A percentile compares a stretch with the other conserved stretches of the same genome.
phyloP scores from a whole-genome alignment of 805 yeast species.

The Brettanomyces nanus region DNA sequence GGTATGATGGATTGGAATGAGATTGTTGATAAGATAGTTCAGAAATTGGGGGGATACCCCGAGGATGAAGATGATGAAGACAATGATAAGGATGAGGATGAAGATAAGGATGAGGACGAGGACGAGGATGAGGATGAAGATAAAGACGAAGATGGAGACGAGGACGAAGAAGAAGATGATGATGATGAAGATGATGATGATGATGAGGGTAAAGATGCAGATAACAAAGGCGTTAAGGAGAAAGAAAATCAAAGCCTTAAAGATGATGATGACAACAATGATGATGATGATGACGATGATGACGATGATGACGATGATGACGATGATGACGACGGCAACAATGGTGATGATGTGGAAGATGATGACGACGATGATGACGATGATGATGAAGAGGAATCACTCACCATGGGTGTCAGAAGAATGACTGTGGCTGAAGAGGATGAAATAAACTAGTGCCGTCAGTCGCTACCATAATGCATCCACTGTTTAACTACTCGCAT shows the following conservation, averaged over 20 bases:
- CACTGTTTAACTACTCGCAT: background rate
- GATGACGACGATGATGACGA: conserved; percentile 7
- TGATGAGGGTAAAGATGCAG: conserved; percentile 19
- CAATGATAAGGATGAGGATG: conserved; percentile 31
- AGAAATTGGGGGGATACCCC: conserved; percentile 43
- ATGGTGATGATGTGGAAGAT: conserved; percentile 4
- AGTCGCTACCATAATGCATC: background rate
- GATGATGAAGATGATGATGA: conserved; percentile 21
- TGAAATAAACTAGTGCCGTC: conserved; percentile 10
- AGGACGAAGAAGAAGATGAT: conserved; percentile 22
- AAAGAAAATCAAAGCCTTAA: conserved; percentile 2
- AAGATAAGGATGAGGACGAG: conserved; percentile 28
- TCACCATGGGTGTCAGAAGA: conserved; percentile 18
- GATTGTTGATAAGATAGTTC: conserved; percentile 45
- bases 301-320: conserved; percentile 16
- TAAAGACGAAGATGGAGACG: conserved; percentile 19
- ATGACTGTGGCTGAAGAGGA: conserved; percentile 27
- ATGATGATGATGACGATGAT: conserved; percentile 21
- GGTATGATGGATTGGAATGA: conserved; percentile 67
- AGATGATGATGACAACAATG: background rate
- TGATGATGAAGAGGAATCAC: conserved; percentile 10
- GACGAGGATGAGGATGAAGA: conserved; percentile 21
- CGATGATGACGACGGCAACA: conserved; percentile 13
- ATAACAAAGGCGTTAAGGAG: conserved; percentile 8
- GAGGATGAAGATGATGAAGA: conserved; percentile 49